A percentile compares a stretch with the other conserved stretches of the same genome.
phyloP scores from a whole-genome alignment of 306 rosid genomes.

The Carpinus fangiana region DNA sequence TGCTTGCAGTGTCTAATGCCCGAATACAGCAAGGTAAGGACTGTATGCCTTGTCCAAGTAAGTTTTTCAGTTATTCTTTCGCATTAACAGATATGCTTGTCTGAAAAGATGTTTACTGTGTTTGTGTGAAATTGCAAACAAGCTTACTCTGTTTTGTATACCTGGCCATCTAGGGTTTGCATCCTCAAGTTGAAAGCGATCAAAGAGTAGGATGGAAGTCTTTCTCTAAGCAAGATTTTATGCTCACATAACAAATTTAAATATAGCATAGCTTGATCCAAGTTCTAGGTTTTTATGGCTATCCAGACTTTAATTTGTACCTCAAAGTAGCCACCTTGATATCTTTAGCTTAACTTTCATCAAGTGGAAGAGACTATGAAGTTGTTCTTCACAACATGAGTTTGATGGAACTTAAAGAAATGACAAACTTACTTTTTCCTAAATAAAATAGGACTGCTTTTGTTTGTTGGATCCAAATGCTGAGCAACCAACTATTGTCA shows the following conservation, averaged over 20 bases:
- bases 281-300: background rate
- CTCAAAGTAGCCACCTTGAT: background rate
- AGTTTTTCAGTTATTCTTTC: background rate
- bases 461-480: background rate
- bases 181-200: background rate
- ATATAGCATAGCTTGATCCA: background rate
- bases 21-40: slow-evolving; percentile 43
- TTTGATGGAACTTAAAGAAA: background rate
- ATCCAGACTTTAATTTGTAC: background rate
- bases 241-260: background rate
- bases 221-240: background rate
- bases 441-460: background rate
- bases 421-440: background rate
- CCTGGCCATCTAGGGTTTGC: background rate
- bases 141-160: background rate
- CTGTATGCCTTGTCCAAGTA: background rate
- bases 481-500: background rate
- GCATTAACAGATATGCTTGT: slow-evolving; percentile 3
- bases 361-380: background rate
- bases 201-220: background rate
- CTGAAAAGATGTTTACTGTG: slow-evolving; percentile 6
- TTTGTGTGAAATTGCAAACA: slow-evolving; percentile 3
- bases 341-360: background rate
- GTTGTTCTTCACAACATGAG: background rate
- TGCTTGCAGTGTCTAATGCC: slow-evolving; percentile 51